Evolutionary conservation across 176 grass and related monocot species (phyloP).

Genomic region (Poa pratensis): DNA sequence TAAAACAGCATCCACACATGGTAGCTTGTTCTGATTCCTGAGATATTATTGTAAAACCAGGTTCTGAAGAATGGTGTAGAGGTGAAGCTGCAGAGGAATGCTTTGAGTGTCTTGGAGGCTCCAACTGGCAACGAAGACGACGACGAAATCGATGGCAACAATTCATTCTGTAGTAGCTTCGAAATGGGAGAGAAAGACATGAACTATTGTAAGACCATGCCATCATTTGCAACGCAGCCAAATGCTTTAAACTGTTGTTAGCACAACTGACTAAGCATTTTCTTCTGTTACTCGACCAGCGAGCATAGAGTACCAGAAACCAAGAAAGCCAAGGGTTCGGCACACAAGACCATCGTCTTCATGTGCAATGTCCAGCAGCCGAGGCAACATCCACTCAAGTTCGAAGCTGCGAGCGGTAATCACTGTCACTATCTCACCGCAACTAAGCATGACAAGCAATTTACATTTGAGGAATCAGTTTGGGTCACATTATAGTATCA

Average conservation of each 20-base stretch:
- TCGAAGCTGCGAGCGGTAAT: constrained; percentile 61
- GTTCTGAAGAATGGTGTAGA: constrained; percentile 83
- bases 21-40: background rate
- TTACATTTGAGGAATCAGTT: background rate
- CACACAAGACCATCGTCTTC: constrained; percentile 69
- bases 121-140: constrained; percentile 68
- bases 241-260: background rate
- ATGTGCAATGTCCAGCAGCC: constrained; percentile 56
- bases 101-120: constrained; percentile 79
- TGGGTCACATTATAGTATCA: background rate
- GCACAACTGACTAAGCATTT: background rate
- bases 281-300: constrained; percentile 41
- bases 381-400: constrained; percentile 41
- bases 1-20: background rate
- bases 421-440: background rate
- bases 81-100: constrained; percentile 93
- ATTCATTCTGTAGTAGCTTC: constrained; percentile 77
- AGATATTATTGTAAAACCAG: constrained; percentile 44
- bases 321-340: constrained; percentile 74
- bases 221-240: background rate
- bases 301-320: constrained; percentile 69
- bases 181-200: constrained; percentile 68
- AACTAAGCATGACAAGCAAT: background rate
- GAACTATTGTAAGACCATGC: constrained; percentile 62
- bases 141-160: constrained; percentile 49